phyloP scores from a whole-genome alignment of 2,329 filamentous ascomycete genomes.

The Uncinocarpus reesii region DNA sequence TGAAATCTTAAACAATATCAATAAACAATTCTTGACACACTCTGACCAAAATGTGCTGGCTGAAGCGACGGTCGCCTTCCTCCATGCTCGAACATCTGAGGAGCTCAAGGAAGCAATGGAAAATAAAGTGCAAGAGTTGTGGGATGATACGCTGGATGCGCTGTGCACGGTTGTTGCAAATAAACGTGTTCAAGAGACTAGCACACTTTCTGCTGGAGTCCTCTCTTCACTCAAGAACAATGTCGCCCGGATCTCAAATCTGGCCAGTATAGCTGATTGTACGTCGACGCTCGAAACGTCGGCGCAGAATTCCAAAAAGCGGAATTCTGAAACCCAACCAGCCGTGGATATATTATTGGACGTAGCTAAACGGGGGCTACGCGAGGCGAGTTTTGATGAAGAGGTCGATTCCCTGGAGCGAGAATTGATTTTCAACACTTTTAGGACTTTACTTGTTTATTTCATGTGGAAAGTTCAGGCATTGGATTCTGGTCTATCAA shows the following conservation, averaged over 20 bases:
- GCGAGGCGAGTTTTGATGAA: constrained; percentile 52
- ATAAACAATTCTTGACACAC: constrained; percentile 88
- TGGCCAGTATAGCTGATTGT: constrained; percentile 70
- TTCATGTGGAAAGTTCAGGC: constrained; percentile 84
- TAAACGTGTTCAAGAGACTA: constrained; percentile 40
- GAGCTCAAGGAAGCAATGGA: constrained; percentile 81
- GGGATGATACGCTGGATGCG: constrained; percentile 71
- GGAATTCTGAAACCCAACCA: constrained; percentile 31
- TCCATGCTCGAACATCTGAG: constrained; percentile 76
- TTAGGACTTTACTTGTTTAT: constrained; percentile 71
- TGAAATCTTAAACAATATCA: constrained; percentile 77
- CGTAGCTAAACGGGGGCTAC: constrained; percentile 63
- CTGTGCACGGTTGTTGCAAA: constrained; percentile 62
- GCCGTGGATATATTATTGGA: constrained; percentile 58
- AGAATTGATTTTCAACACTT: constrained; percentile 62
- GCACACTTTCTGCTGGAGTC: constrained; percentile 49
- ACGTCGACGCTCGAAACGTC: constrained; percentile 60
- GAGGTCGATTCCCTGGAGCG: constrained; percentile 69
- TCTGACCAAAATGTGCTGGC: constrained; percentile 73
- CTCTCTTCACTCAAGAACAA: constrained; percentile 63
- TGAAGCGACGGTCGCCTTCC: constrained; percentile 70
- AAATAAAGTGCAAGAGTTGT: constrained; percentile 66
- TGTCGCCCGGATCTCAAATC: constrained; percentile 67
- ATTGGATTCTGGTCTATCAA: constrained; percentile 45
- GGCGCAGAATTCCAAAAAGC: constrained; percentile 29